Percentiles rank a stretch among this genome's conserved stretches.
Evolutionary conservation across 306 rosid species (phyloP).

Genomic region (Senna siamea): DNA sequence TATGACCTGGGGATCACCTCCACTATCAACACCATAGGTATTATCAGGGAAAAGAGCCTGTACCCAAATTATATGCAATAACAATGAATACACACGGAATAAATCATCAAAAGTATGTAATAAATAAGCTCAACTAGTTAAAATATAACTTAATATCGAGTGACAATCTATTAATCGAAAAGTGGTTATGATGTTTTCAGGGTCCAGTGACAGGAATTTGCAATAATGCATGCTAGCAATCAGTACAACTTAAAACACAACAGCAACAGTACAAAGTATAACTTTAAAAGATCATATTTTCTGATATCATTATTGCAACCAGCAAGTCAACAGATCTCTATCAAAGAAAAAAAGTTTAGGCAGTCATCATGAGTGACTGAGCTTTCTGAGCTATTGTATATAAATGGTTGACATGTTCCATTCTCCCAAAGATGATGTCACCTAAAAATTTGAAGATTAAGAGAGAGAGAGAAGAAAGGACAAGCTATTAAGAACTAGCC

Average conservation of each 20-base stretch:
- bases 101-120: constrained; percentile 22
- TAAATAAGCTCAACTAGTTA: constrained; percentile 14
- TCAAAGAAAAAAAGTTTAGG: constrained; percentile 20
- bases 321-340: not conserved
- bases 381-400: constrained; percentile 3
- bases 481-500: constrained; percentile 55
- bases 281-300: constrained; percentile 5
- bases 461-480: constrained; percentile 11
- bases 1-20: constrained; percentile 93
- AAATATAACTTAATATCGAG: constrained; percentile 19
- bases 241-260: not conserved
- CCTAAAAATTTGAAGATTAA: not conserved
- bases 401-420: constrained; percentile 11
- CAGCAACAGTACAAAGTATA: not conserved
- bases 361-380: not conserved
- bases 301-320: constrained; percentile 1
- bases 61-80: constrained; percentile 31
- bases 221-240: not conserved
- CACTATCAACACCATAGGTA: constrained; percentile 95
- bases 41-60: constrained; percentile 98
- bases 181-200: constrained; percentile 17
- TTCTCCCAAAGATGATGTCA: not conserved
- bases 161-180: constrained; percentile 12
- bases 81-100: constrained; percentile 23
- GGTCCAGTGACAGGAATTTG: constrained; percentile 3